phyloP scores from a whole-genome alignment of 768 basidiomycete genomes.

The Suillus lakei region DNA sequence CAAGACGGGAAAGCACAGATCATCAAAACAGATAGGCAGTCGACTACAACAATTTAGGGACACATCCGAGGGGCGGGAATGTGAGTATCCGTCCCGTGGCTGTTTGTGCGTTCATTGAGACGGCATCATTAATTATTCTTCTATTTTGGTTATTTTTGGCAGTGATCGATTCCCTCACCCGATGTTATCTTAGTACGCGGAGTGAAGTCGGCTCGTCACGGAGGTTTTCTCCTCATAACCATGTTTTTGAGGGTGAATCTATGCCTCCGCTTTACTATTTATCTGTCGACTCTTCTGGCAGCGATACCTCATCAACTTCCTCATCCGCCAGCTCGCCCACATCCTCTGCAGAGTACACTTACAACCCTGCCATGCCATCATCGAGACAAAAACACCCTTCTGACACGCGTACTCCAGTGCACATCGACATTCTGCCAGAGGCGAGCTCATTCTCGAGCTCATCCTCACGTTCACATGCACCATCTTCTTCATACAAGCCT shows the following conservation, averaged over 20 bases:
- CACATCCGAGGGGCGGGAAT: constrained; percentile 70
- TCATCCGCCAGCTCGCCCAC: constrained; percentile 24
- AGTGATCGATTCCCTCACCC: constrained; percentile 41
- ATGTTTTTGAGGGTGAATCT: constrained; percentile 16
- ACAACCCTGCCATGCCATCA: constrained; percentile 25
- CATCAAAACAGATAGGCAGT: constrained; percentile 81
- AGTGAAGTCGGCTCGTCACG: constrained; percentile 26
- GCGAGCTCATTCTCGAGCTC: constrained; percentile 10
- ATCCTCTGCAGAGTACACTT: constrained; percentile 9
- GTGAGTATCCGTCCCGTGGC: constrained; percentile 46
- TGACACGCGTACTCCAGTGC: constrained; percentile 35
- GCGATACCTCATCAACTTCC: constrained; percentile 22
- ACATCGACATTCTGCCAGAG: constrained; percentile 37
- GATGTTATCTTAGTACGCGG: constrained; percentile 35
- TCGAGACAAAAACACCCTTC: constrained; percentile 26
- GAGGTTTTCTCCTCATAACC: constrained; percentile 22
- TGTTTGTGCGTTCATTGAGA: constrained; percentile 29
- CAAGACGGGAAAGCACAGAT: constrained; percentile 70
- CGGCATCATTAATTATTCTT: constrained; percentile 30
- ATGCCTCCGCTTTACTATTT: constrained; percentile 27
- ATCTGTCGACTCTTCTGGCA: constrained; percentile 23
- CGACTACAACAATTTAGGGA: constrained; percentile 80
- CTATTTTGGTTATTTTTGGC: constrained; percentile 34
- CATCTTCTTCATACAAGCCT: constrained; percentile 5
- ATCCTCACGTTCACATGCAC: constrained; percentile 4